Evolutionary conservation across 352 stramenopile species (phyloP).

Genomic region (Globisporangium nunn): DNA sequence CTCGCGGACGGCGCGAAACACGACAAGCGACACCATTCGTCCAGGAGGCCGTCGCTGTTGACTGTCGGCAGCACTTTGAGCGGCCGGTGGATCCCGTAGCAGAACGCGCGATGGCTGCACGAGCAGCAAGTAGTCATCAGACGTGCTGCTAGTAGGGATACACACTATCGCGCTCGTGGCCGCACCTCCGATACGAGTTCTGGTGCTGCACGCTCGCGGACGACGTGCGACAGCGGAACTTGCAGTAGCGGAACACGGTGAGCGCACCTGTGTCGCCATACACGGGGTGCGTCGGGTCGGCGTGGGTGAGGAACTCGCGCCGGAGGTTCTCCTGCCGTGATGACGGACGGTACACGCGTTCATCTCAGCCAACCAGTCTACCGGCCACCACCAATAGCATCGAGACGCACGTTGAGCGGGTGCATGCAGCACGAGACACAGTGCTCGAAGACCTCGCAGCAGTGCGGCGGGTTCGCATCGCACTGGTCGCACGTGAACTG

Average conservation of each 20-base stretch:
- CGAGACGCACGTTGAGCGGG: conserved; percentile 46
- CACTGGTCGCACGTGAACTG: conserved; percentile 59
- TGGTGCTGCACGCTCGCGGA: conserved; percentile 71
- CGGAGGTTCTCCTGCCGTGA: conserved; percentile 37
- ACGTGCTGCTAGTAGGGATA: not conserved
- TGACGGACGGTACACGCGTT: not conserved
- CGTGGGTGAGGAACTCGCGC: conserved; percentile 52
- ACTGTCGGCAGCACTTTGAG: conserved; percentile 51
- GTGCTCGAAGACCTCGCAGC: conserved; percentile 59
- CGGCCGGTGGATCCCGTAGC: conserved; percentile 62
- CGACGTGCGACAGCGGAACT: conserved; percentile 66
- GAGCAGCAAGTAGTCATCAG: not conserved
- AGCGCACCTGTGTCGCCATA: conserved; percentile 46
- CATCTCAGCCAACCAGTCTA: not conserved
- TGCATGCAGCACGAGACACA: conserved; percentile 80
- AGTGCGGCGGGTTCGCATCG: conserved; percentile 60
- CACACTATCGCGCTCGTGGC: not conserved
- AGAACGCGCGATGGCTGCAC: conserved; percentile 42
- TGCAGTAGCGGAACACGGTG: conserved; percentile 65
- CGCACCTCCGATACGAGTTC: conserved; percentile 67
- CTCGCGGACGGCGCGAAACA: too few relatives aligned
- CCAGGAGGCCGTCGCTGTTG: conserved; percentile 52
- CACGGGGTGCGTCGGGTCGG: conserved; percentile 49
- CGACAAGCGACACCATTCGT: conserved; percentile 21
- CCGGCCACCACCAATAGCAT: not conserved